Conservation (phyloP, 176 grass and related monocot species). For the Oryza brachyantha region DNA sequence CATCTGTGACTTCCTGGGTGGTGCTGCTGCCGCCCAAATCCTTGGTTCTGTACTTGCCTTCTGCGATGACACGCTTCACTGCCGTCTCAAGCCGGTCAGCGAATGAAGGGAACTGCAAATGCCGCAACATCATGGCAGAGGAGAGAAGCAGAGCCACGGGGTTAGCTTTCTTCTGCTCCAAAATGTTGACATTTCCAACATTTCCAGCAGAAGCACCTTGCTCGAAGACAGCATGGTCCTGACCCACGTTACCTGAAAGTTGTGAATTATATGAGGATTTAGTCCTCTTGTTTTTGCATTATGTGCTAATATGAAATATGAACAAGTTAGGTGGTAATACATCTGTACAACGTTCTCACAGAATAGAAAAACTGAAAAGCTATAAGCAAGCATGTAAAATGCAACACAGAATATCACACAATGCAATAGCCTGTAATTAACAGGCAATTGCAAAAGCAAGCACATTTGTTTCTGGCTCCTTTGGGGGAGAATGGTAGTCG, state of each 20-base stretch:
- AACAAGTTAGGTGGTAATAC: not conserved
- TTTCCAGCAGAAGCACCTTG: conserved; percentile 92
- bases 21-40: conserved; percentile 85
- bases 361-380: not conserved
- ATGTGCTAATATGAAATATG: not conserved
- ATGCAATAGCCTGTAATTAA: not conserved
- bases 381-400: not conserved
- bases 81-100: conserved; percentile 78
- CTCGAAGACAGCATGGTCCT: conserved; percentile 84
- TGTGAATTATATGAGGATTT: not conserved
- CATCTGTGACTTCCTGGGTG: conserved; percentile 86
- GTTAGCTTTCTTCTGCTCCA: conserved; percentile 80
- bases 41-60: conserved; percentile 81
- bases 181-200: conserved; percentile 78
- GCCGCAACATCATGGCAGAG: conserved; percentile 95
- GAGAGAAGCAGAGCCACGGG: conserved; percentile 88
- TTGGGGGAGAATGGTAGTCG: not conserved
- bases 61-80: conserved; percentile 74
- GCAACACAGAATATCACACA: not conserved
- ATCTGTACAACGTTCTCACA: not conserved
- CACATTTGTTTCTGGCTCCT: not conserved
- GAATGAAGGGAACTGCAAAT: conserved; percentile 86
- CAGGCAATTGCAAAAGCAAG: not conserved
- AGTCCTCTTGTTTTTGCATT: not conserved
- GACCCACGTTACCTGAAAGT: conserved; percentile 72